Evolutionary conservation across 2,329 filamentous ascomycete species (phyloP).

Genomic region (Ophiocordyceps camponoti-floridani): DNA sequence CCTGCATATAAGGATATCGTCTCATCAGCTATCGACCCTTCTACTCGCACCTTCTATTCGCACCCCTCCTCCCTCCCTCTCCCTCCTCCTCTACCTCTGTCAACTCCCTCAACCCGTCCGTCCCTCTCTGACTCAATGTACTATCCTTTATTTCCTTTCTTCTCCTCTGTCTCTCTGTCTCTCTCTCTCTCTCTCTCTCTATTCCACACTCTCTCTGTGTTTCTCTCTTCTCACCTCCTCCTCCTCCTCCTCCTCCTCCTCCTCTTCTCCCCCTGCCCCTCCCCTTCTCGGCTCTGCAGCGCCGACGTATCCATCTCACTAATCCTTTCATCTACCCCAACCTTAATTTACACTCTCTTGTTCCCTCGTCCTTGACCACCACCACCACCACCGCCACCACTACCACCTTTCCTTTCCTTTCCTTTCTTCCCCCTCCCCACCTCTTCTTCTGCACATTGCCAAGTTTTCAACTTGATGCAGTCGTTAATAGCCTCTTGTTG

Average conservation of each 20-base stretch:
- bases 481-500: neutral
- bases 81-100: neutral
- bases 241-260: neutral
- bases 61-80: neutral
- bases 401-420: neutral
- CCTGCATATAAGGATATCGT: no score
- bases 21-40: no score
- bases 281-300: constrained; percentile 15
- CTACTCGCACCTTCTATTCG: no score
- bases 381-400: neutral
- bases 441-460: neutral
- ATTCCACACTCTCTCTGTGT: neutral
- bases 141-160: no score
- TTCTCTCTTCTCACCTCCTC: neutral
- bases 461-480: neutral
- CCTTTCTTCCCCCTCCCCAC: neutral
- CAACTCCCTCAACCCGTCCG: no score
- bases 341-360: constrained; percentile 5
- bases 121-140: no score
- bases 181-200: constrained; percentile 3
- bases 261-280: constrained; percentile 2
- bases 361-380: constrained; percentile 1
- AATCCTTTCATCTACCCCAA: constrained; percentile 6
- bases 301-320: constrained; percentile 15
- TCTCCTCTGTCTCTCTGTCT: neutral